These are phyloP conservation scores for Elaeagnus macrophylla DNA, from an alignment of 306 rosid species.

Conservation along the genomic window DNA sequence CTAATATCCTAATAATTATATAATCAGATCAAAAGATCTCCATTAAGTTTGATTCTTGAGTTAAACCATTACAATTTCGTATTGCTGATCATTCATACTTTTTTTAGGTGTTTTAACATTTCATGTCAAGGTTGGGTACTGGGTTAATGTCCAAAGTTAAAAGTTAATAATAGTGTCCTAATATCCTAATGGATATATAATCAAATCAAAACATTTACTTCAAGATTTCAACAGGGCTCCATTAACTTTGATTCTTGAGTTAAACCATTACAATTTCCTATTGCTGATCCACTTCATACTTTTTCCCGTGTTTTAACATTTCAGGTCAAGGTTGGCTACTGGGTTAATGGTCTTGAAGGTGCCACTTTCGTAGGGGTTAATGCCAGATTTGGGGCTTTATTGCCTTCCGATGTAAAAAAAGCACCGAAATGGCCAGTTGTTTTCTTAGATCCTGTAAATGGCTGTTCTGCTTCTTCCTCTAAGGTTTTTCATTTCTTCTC, in stretches of 20 bases:
- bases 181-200: no score
- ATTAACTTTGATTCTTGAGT: no score
- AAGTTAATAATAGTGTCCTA: no score
- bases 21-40: no score
- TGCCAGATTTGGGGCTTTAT: conserved; percentile 60
- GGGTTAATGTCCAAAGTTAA: no score
- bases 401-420: conserved; percentile 38
- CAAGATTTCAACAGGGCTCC: no score
- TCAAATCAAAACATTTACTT: no score
- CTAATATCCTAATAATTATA: no score
- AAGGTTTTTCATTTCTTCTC: conserved; percentile 32
- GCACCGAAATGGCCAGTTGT: conserved; percentile 34
- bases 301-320: conserved; percentile 4
- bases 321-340: conserved; percentile 60
- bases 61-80: no score
- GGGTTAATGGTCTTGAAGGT: conserved; percentile 50
- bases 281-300: not conserved
- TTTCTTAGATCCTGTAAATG: conserved; percentile 41
- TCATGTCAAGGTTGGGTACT: no score
- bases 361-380: conserved; percentile 33
- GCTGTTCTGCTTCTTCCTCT: conserved; percentile 56
- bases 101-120: not conserved
- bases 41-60: no score
- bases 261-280: no score
- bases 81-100: not conserved